These are phyloP conservation scores for Pseudocercospora musae DNA, from an alignment of 2,329 filamentous ascomycete species.

Conservation along the genomic window DNA sequence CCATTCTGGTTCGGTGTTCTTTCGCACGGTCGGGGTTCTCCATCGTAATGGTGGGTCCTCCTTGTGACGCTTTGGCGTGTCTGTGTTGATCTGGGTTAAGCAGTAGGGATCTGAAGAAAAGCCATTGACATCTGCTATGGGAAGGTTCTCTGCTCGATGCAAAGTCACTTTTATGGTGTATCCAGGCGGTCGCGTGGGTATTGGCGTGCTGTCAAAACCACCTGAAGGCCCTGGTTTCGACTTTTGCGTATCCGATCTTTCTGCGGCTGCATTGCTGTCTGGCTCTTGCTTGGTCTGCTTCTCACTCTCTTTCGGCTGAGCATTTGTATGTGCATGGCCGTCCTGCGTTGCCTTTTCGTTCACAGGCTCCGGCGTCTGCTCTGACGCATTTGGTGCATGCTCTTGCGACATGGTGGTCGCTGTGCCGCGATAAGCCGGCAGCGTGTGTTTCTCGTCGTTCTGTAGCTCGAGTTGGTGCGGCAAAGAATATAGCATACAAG, in stretches of 20 bases:
- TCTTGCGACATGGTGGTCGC: slow-evolving; percentile 2
- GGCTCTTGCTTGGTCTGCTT: slow-evolving; percentile 18
- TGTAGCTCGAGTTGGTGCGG: slow-evolving; percentile 2
- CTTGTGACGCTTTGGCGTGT: slow-evolving; percentile 73
- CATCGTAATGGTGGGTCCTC: slow-evolving; percentile 74
- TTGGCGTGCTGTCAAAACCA: slow-evolving; percentile 74
- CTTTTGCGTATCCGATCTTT: slow-evolving; percentile 10
- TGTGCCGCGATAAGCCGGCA: slow-evolving; percentile 4
- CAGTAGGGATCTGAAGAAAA: slow-evolving; percentile 82
- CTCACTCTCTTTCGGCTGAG: slow-evolving; percentile 13
- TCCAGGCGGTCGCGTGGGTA: slow-evolving; percentile 66
- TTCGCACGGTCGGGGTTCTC: slow-evolving; percentile 72
- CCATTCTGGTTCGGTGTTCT: slow-evolving; percentile 73
- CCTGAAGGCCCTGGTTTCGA: slow-evolving; percentile 56
- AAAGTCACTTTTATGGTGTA: slow-evolving; percentile 85
- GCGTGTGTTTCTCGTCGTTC: neutral
- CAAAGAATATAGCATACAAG: slow-evolving; percentile 1
- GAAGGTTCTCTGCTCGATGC: slow-evolving; percentile 75
- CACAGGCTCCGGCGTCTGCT: neutral
- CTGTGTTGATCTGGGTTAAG: slow-evolving; percentile 68
- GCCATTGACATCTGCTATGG: slow-evolving; percentile 73
- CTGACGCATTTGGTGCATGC: neutral
- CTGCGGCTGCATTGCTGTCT: slow-evolving; percentile 5
- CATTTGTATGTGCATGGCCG: slow-evolving; percentile 7
- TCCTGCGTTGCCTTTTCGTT: slow-evolving; percentile 6